phyloP scores from a whole-genome alignment of 345 rosid species.

The Conringia planisiliqua region DNA sequence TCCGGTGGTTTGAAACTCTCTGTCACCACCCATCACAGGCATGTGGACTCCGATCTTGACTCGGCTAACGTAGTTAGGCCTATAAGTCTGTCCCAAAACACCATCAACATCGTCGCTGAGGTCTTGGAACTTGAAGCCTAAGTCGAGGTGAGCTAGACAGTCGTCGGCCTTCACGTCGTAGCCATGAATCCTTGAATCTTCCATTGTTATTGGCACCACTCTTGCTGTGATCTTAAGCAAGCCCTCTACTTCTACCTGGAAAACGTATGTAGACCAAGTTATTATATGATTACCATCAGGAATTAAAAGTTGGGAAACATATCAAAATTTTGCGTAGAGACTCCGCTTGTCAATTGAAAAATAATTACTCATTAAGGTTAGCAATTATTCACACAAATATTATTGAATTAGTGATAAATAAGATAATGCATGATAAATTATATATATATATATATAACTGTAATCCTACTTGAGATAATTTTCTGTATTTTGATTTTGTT shows the following conservation, averaged over 20 bases:
- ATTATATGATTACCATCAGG: too few species aligned
- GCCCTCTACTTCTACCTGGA: conserved; percentile 39
- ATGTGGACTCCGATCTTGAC: conserved; percentile 58
- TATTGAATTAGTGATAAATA: too few species aligned
- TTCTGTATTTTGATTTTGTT: not conserved
- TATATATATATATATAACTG: too few species aligned
- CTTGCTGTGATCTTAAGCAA: conserved; percentile 45
- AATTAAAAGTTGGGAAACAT: too few species aligned
- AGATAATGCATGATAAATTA: too few species aligned
- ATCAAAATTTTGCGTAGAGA: too few species aligned
- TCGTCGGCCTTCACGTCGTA: conserved; percentile 54
- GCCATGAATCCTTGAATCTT: conserved; percentile 54
- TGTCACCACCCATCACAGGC: conserved; percentile 66
- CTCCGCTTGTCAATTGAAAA: too few species aligned
- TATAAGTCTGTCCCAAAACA: conserved; percentile 62
- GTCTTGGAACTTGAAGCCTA: conserved; percentile 54
- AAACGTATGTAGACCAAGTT: not conserved
- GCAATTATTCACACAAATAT: too few species aligned
- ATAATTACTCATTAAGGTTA: too few species aligned
- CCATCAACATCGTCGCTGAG: conserved; percentile 51
- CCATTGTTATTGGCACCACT: conserved; percentile 52
- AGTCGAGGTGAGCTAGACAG: conserved; percentile 65
- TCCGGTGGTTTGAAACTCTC: conserved; percentile 48
- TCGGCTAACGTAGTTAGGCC: conserved; percentile 43
- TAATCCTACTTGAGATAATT: too few species aligned